Percentiles rank a stretch among this genome's conserved stretches.
Conservation (phyloP, 1,284 basidiomycete genomes). For the Tilletia caries region DNA sequence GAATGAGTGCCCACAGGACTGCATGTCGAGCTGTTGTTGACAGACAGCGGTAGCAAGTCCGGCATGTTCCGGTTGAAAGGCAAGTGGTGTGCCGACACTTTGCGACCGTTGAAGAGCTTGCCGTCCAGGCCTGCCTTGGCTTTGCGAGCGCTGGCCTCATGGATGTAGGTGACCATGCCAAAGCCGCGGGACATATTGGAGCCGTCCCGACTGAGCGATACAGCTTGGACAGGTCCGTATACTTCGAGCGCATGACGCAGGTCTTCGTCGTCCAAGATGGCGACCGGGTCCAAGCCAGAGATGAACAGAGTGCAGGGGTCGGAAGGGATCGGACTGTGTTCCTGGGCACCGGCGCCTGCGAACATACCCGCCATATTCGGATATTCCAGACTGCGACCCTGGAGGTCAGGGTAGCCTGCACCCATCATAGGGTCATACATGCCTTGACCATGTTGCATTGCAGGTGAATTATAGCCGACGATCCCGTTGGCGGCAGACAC, state of each 20-base stretch:
- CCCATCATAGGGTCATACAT: not conserved
- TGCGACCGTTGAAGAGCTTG: slow-evolving; percentile 24
- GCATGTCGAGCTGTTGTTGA: not conserved
- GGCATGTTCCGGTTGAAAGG: not conserved
- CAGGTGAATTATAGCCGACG: slow-evolving; percentile 6
- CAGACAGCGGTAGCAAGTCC: not conserved
- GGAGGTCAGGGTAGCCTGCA: slow-evolving; percentile 1
- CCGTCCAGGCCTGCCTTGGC: slow-evolving; percentile 22
- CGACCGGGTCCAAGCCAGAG: slow-evolving; percentile 23
- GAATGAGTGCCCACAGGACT: not conserved
- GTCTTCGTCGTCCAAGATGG: slow-evolving; percentile 30
- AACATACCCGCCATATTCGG: slow-evolving; percentile 2
- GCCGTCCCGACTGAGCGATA: slow-evolving; percentile 23
- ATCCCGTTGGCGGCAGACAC: not conserved
- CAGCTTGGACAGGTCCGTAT: slow-evolving; percentile 22
- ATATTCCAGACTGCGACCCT: not conserved
- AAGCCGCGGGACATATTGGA: slow-evolving; percentile 24
- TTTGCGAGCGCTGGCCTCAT: slow-evolving; percentile 15
- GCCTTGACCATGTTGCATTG: not conserved
- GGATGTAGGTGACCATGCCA: slow-evolving; percentile 24
- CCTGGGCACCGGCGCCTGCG: not conserved
- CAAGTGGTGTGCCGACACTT: slow-evolving; percentile 22
- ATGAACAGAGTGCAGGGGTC: slow-evolving; percentile 23
- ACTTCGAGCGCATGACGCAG: slow-evolving; percentile 22
- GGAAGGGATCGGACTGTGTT: not conserved